Evolutionary conservation across 2,329 filamentous ascomycete species (phyloP), one percentile per base, ranked within the genome.

Genomic region (Berkeleyomyces rouxiae): DNA sequence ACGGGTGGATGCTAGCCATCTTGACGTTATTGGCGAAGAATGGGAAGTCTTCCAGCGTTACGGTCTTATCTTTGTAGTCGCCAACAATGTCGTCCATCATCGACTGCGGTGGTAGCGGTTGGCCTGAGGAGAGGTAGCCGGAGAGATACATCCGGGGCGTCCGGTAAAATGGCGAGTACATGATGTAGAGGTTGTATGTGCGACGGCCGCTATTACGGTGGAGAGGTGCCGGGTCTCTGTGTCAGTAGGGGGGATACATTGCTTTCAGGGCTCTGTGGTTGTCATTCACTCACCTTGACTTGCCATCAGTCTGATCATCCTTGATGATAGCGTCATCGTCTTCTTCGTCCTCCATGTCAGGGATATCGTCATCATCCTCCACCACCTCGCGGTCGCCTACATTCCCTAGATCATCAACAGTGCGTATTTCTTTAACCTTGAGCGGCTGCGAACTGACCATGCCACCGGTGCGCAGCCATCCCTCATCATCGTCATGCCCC

Each of bases 31-130:
- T 86, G 67, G 89, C 87, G 72, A 95, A 93, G 77, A 95, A 96
- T 57, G 90, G 90, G 71, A 99, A 99, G 74, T 96, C 90, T 72
- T 99, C 93, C 64, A 97, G 84, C 1, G 93, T 99, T 65, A 99
- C 93, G 0, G 93, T 99, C 79, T 99, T 99, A 77, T 96, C 90
- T 72, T 95, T 95, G 78, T 96, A 96, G 77, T 96, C 90, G 66
- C 91, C 90, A 43, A 95, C 88, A 63, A 96, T 95, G 72, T 96
- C 90, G 73, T 96, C 89, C 88, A 96, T 95, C 90, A 96, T 96
- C 61, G 86, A 79, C 60, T 87, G 81, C 2, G 90, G 90, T 3
- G 87, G 83, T 0, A 95, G 84, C 1, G 91, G 90, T 67, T 90
- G 87, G 37, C 88, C 88, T 64, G 83, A 82, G 36, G 87, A 81